A percentile compares a stretch with the other conserved stretches of the same genome.
phyloP scores from a whole-genome alignment of 1,139 yeast genomes.

The Suhomyces maxii region DNA sequence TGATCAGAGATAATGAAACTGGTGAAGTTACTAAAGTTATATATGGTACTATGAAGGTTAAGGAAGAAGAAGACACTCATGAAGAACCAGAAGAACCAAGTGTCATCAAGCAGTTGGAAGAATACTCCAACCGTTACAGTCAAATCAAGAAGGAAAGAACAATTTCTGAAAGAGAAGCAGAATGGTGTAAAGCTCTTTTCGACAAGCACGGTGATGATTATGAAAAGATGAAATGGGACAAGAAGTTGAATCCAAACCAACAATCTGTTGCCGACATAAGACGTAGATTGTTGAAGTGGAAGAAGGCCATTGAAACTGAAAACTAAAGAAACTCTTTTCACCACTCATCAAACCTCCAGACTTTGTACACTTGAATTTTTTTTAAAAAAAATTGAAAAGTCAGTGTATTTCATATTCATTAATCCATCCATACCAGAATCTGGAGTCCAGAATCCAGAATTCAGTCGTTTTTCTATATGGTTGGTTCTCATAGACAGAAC shows the following conservation, averaged over 20 bases:
- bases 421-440: too few relatives aligned
- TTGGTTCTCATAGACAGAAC: too few relatives aligned
- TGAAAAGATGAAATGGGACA: slow-evolving; percentile 90
- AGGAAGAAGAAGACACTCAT: slow-evolving; percentile 20
- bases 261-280: slow-evolving; percentile 83
- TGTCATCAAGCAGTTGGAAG: slow-evolving; percentile 70
- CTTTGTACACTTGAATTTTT: neutral
- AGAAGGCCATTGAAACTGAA: slow-evolving; percentile 36
- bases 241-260: slow-evolving; percentile 77
- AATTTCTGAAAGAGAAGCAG: slow-evolving; percentile 71
- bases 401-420: too few relatives aligned
- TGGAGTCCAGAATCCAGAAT: too few relatives aligned
- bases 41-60: slow-evolving; percentile 58
- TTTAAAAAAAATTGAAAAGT: too few relatives aligned
- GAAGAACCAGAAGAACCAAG: slow-evolving; percentile 24
- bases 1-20: slow-evolving; percentile 65
- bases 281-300: slow-evolving; percentile 68
- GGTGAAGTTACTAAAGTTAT: slow-evolving; percentile 71
- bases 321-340: slow-evolving; percentile 12
- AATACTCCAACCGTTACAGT: slow-evolving; percentile 55
- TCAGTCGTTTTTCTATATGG: too few relatives aligned
- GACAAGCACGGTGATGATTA: slow-evolving; percentile 87
- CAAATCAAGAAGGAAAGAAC: slow-evolving; percentile 50
- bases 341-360: neutral
- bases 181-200: slow-evolving; percentile 65